Conservation (phyloP, 2,329 filamentous ascomycete genomes). For the Venturia effusa region DNA sequence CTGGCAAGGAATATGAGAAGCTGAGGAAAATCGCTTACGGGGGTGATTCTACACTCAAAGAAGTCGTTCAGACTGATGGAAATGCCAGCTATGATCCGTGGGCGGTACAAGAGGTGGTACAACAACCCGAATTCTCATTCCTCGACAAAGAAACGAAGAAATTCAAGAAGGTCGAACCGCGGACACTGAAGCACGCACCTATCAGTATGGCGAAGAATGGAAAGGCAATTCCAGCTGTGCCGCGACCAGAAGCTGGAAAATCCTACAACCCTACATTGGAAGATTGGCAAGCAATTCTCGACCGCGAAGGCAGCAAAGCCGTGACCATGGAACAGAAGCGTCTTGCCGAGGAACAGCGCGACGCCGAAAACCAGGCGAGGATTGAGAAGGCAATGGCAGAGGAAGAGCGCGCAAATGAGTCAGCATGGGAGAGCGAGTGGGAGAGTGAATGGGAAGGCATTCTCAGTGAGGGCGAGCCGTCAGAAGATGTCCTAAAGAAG, state of each 20-base stretch:
- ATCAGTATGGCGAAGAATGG: slow-evolving; percentile 75
- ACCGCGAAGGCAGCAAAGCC: slow-evolving; percentile 65
- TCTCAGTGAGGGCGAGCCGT: slow-evolving; percentile 10
- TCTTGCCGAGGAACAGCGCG: slow-evolving; percentile 50
- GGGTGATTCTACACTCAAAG: slow-evolving; percentile 44
- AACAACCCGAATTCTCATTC: slow-evolving; percentile 50
- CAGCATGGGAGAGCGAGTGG: slow-evolving; percentile 21
- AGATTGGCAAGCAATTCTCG: slow-evolving; percentile 71
- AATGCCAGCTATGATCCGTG: slow-evolving; percentile 64
- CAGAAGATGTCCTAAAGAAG: slow-evolving; percentile 4
- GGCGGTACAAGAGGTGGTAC: slow-evolving; percentile 42
- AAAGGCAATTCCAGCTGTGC: slow-evolving; percentile 67
- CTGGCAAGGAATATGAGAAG: slow-evolving; percentile 70
- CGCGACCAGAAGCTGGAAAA: slow-evolving; percentile 67
- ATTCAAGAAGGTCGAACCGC: slow-evolving; percentile 56
- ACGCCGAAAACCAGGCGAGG: slow-evolving; percentile 56
- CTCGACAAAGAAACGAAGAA: slow-evolving; percentile 55
- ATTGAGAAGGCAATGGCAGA: slow-evolving; percentile 56
- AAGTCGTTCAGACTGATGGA: slow-evolving; percentile 43
- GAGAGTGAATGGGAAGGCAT: slow-evolving; percentile 14
- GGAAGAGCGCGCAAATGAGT: slow-evolving; percentile 44
- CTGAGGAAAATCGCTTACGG: slow-evolving; percentile 67
- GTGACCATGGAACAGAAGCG: slow-evolving; percentile 70
- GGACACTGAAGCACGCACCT: slow-evolving; percentile 64
- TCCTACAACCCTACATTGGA: slow-evolving; percentile 88